These are phyloP conservation scores for Pneumocystis oryctolagi DNA, from an alignment of 1,139 yeast genomes.

Conservation along the genomic window DNA sequence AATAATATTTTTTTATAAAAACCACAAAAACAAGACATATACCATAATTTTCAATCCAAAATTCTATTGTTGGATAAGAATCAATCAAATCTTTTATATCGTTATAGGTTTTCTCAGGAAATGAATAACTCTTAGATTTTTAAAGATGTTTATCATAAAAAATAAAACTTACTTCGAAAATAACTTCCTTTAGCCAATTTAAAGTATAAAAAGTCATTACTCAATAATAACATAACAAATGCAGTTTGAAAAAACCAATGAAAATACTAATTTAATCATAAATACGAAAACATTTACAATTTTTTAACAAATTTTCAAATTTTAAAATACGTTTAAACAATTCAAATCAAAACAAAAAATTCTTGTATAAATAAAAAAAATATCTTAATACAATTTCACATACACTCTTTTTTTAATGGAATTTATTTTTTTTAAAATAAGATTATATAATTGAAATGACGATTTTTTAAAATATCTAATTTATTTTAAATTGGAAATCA, in stretches of 20 bases:
- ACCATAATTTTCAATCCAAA: neutral
- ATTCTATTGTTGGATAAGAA: neutral
- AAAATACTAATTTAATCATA: neutral
- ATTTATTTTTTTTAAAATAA: too few species aligned
- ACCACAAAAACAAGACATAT: neutral
- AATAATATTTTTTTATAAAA: neutral
- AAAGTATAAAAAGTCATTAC: neutral
- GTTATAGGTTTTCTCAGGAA: neutral
- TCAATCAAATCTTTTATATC: neutral
- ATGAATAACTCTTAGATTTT: neutral
- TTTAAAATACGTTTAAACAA: neutral
- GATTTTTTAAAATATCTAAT: too few species aligned
- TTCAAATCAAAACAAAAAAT: neutral
- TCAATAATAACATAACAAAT: neutral
- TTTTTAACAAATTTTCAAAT: neutral
- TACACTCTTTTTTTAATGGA: too few species aligned
- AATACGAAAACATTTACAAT: neutral
- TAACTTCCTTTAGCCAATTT: neutral
- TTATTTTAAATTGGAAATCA: too few species aligned
- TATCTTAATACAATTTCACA: neutral
- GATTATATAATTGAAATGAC: too few species aligned
- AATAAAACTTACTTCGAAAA: neutral
- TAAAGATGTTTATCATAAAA: neutral
- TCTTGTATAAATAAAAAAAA: neutral
- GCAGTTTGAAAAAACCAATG: neutral